A percentile compares a stretch with the other conserved stretches of the same genome.
These are phyloP conservation scores for Cicer pinnatifidum DNA, from an alignment of 306 rosid species.

Conservation along the genomic window DNA sequence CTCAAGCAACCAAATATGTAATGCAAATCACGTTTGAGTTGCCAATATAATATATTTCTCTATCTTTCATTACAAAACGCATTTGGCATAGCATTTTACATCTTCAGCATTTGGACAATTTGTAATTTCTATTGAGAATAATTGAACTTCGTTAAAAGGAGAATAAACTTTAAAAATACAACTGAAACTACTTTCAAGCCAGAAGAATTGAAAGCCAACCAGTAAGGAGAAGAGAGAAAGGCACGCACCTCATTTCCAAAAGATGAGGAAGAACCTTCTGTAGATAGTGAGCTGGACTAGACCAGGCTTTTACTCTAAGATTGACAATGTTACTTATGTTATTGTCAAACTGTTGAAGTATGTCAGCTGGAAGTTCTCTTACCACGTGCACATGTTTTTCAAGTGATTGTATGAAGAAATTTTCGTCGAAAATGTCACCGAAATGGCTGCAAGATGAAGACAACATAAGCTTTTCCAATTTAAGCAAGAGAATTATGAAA, in stretches of 20 bases:
- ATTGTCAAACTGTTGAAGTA: slow-evolving; percentile 75
- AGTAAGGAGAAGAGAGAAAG: slow-evolving; percentile 37
- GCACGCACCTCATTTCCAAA: slow-evolving; percentile 68
- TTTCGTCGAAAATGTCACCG: slow-evolving; percentile 86
- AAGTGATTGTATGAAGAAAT: slow-evolving; percentile 76
- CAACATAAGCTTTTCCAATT: slow-evolving; percentile 28
- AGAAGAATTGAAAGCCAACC: slow-evolving; percentile 38
- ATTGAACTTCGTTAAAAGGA: slow-evolving; percentile 36
- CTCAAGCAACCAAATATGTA: slow-evolving; percentile 18
- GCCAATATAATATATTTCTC: slow-evolving; percentile 17
- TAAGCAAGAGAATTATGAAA: slow-evolving; percentile 15
- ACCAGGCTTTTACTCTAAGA: slow-evolving; percentile 95
- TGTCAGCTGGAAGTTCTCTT: slow-evolving; percentile 75
- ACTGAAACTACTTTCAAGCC: slow-evolving; percentile 26
- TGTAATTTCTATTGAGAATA: slow-evolving; percentile 31
- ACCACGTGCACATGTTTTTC: slow-evolving; percentile 71
- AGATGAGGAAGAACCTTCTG: slow-evolving; percentile 94
- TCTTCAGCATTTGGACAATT: slow-evolving; percentile 30
- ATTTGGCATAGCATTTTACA: slow-evolving; percentile 26
- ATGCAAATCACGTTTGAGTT: slow-evolving; percentile 15
- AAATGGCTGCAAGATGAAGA: slow-evolving; percentile 69
- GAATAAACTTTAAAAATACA: slow-evolving; percentile 24
- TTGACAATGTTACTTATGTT: slow-evolving; percentile 92
- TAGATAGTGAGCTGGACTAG: slow-evolving; percentile 83
- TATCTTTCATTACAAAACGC: not conserved